These are phyloP conservation scores for Lyophyllum decastes DNA, from an alignment of 768 basidiomycete species.

Conservation along the genomic window DNA sequence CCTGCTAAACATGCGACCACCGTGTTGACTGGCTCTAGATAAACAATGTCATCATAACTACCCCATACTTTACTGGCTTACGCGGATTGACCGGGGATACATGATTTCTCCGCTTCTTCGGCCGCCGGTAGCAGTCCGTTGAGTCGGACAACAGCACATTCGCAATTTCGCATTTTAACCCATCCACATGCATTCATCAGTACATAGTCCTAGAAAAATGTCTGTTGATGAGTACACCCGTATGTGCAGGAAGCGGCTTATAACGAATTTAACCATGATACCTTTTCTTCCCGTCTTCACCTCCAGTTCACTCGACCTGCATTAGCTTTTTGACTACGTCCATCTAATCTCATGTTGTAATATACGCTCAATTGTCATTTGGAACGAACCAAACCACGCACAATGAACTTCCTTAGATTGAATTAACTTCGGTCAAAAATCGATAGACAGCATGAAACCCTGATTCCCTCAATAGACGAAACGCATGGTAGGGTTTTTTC, in stretches of 20 bases:
- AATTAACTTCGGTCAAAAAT: background rate
- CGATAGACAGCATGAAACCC: background rate
- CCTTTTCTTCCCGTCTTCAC: too few relatives aligned
- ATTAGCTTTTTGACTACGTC: too few relatives aligned
- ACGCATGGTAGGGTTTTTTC: background rate
- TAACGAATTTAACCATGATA: too few relatives aligned
- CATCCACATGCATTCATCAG: background rate
- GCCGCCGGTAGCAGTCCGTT: slow-evolving; percentile 10
- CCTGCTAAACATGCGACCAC: background rate
- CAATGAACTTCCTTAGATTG: background rate
- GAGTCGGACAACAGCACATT: slow-evolving; percentile 8
- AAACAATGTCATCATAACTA: background rate
- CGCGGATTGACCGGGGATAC: slow-evolving; percentile 5
- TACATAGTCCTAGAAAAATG: too few relatives aligned
- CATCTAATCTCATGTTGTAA: too few relatives aligned
- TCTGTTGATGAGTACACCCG: too few relatives aligned
- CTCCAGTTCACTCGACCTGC: too few relatives aligned
- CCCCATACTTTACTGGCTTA: background rate
- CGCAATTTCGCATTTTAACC: background rate
- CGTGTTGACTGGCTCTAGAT: background rate
- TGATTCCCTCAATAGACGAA: background rate
- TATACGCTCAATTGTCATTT: too few relatives aligned
- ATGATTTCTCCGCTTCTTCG: slow-evolving; percentile 8
- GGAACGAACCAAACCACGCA: too few relatives aligned
- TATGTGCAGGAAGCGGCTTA: too few relatives aligned